Conservation (phyloP, 352 stramenopile genomes). For the Phytophthora pseudosyringae region DNA sequence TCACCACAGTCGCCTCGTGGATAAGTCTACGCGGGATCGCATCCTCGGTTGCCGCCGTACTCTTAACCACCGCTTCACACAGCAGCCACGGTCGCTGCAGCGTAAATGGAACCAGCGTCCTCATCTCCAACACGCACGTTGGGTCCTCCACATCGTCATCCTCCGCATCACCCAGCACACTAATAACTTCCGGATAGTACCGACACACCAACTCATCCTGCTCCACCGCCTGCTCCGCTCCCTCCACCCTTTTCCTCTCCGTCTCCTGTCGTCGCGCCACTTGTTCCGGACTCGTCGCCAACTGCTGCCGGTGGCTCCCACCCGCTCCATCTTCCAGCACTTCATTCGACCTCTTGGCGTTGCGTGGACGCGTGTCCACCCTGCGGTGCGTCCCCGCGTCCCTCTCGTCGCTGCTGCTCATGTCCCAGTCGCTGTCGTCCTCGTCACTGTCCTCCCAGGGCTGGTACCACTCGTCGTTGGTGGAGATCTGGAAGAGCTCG, state of each 20-base stretch:
- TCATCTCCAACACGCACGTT: slow-evolving; percentile 23
- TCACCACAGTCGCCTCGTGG: slow-evolving; percentile 56
- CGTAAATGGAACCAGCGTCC: slow-evolving; percentile 28
- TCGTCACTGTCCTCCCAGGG: slow-evolving; percentile 59
- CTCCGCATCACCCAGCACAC: slow-evolving; percentile 1
- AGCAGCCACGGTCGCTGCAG: slow-evolving; percentile 47
- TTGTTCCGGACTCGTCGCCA: background rate
- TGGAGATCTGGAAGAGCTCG: slow-evolving; percentile 68
- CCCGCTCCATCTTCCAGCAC: slow-evolving; percentile 16
- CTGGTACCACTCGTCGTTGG: slow-evolving; percentile 73
- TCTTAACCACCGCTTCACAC: slow-evolving; percentile 35
- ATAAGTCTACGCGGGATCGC: slow-evolving; percentile 38
- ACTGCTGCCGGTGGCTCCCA: background rate
- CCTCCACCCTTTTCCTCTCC: slow-evolving; percentile 12
- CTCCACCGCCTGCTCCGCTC: slow-evolving; percentile 21
- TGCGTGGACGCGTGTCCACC: slow-evolving; percentile 6
- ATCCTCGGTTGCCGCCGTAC: background rate
- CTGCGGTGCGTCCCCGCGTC: background rate
- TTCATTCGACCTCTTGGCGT: slow-evolving; percentile 28
- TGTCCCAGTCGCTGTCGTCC: slow-evolving; percentile 40
- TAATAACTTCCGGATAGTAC: slow-evolving; percentile 44
- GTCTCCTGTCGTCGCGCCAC: slow-evolving; percentile 1
- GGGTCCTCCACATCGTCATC: slow-evolving; percentile 20
- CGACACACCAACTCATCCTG: slow-evolving; percentile 49
- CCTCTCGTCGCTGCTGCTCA: slow-evolving; percentile 23